Base-by-base conservation (phyloP, 2,329 filamentous ascomycete species). In the Gremmenia infestans region DNA sequence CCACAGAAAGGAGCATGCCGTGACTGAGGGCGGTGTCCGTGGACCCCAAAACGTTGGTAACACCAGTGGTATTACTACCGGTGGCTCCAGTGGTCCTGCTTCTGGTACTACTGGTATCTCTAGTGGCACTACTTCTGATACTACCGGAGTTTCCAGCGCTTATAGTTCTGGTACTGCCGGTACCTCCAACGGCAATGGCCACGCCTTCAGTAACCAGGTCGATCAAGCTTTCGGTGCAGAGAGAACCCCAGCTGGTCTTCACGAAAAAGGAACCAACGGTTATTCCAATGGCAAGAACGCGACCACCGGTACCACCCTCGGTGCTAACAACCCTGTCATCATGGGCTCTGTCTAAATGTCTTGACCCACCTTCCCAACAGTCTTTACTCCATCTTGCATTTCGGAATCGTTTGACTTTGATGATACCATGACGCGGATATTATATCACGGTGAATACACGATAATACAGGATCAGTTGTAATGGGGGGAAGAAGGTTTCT, bases 81-180 rank as follows among this genome's bases (percentile, higher is more conserved):
- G 28, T n/a, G 52, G 39, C 11, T 52, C 75, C 2, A 74, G 73
- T 42, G 74, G 73, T n/a, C 80, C 82, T 62, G 83, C 81, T 2
- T 78, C 78, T 47, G 79, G 80, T 80, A 9, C 81, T 80, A 2
- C 67, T 77, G n/a, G 74, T 75, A 47, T 74, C 9, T 52, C 56
- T 15, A 28, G 8, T 9, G 28, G 28, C 2, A 28, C 23, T 25
- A 25, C 23, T 25, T 5, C 23, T 25, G 6, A 25, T 6, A 25
- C 23, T 25, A 25, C 23, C 23, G 23, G 23, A 5, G 4, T 25
- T 6, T 6, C 23, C 23, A 25, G 23, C 23, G 23, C 19, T 22
- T 22, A 22, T 22, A 22, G 19, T 22, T 22, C 19, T 22, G 19
- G 19, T 22, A 22, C 19, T 22, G 19, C 19, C 23, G 23, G 23